Base-by-base conservation (phyloP, 208 protist genomes). In the Crithidia fasciculata region DNA sequence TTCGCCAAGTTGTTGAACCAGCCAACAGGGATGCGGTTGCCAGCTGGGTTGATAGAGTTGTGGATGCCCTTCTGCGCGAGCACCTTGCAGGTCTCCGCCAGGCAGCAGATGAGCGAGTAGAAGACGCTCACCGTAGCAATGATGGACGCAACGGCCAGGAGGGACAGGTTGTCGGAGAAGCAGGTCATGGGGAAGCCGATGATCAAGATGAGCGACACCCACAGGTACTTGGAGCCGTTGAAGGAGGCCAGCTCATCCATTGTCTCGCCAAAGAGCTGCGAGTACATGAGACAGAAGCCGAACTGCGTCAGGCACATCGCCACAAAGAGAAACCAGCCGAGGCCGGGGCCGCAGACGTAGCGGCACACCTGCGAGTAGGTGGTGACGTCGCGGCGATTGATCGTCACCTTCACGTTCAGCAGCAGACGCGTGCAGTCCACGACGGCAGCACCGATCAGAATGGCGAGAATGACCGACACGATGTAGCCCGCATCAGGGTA, bases 211-310 rank as follows among this genome's bases (percentile, higher is more conserved):
- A 90, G 44, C 44, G 71, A 68, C 44, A 91, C 66, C 84, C 80
- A 83, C 43, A 95, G 53, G 62, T 88, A 90, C 70, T 88, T 84
- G 36, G 75, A 58, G 41, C 81, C 60, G 5, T 68, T 77, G 56
- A 83, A 82, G 43, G 19, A 40, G 41, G 75, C 72, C 18, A 95
- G 63, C 15, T 82, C 72, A 19, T 65, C 63, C 82, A 96, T 83
- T 9, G 90, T 89, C 2, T 80, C 80, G 43, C 57, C 80, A 19
- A 86, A 70, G 50, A 90, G 84, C 78, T 94, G 87, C 37, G 81
- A 86, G 78, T 91, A 96, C 78, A 93, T 89, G 53, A 94, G 80
- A 69, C 92, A 96, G 73, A 95, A 95, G 45, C 89, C 91, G 45
- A 93, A 93, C 75, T 96, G 91, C 58, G 91, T 92, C 53, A 96